phyloP scores from a whole-genome alignment of 108 stramenopile species.

The Pseudonitzschia pungens region DNA sequence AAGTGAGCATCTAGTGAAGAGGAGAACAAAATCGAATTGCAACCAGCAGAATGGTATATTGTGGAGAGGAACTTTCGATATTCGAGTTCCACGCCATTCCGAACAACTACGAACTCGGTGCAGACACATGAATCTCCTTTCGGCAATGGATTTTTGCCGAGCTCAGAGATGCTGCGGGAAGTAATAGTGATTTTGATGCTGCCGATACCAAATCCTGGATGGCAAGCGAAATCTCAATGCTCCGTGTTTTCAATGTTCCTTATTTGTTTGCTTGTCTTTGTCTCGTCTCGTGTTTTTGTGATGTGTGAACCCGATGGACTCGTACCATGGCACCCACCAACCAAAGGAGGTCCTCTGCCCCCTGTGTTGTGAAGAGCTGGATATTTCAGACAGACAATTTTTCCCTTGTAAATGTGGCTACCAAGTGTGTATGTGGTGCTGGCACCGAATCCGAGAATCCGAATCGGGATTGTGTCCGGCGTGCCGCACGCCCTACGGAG shows the following conservation, averaged over 20 bases:
- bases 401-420: constrained; percentile 98
- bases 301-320: background rate
- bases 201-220: background rate
- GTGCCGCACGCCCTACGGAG: constrained; percentile 94
- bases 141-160: background rate
- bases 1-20: constrained; percentile 3
- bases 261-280: background rate
- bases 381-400: constrained; percentile 95
- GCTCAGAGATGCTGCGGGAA: background rate
- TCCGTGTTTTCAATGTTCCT: background rate
- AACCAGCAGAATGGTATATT: background rate
- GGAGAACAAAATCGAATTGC: background rate
- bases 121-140: no score
- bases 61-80: no score
- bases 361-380: constrained; percentile 96
- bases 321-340: background rate
- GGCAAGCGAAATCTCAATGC: background rate
- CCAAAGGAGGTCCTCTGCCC: constrained; percentile 68
- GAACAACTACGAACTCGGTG: no score
- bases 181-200: background rate
- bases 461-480: constrained; percentile 96
- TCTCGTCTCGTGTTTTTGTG: background rate
- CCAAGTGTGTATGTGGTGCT: constrained; percentile 99
- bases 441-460: constrained; percentile 97
- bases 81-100: no score